phyloP scores from a whole-genome alignment of 1,284 basidiomycete genomes.

The Trichosporon ovoides region DNA sequence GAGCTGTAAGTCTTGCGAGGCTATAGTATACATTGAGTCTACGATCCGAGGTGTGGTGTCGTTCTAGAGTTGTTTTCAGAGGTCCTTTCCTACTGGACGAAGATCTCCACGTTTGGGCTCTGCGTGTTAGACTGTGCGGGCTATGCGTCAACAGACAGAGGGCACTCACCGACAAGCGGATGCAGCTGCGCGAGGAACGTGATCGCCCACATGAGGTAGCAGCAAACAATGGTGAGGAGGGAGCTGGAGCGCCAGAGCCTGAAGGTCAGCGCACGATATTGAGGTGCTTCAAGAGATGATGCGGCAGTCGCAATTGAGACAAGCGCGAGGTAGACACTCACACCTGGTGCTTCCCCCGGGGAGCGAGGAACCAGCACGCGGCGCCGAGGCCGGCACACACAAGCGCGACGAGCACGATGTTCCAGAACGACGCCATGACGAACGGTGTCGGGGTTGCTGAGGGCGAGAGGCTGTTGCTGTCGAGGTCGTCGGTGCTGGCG shows the following conservation, averaged over 20 bases:
- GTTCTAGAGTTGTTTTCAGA: background rate
- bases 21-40: background rate
- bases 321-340: too few relatives aligned
- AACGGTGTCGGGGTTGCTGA: too few relatives aligned
- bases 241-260: conserved; percentile 75
- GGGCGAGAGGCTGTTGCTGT: too few relatives aligned
- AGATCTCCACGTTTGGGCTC: conserved; percentile 8
- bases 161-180: conserved; percentile 68
- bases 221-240: conserved; percentile 68
- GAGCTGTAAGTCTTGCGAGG: background rate
- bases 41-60: conserved; percentile 2
- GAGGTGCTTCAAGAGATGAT: background rate
- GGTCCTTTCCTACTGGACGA: background rate
- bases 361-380: conserved; percentile 63
- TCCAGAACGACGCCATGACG: conserved; percentile 37
- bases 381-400: conserved; percentile 57
- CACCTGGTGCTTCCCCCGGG: conserved; percentile 84
- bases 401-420: conserved; percentile 41
- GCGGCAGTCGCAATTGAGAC: too few relatives aligned
- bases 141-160: conserved; percentile 4
- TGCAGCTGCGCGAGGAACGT: conserved; percentile 88
- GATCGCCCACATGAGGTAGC: conserved; percentile 91
- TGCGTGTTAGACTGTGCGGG: background rate
- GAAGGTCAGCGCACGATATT: background rate
- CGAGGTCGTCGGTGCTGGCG: too few relatives aligned